Evolutionary conservation across 1,139 yeast species (phyloP), one percentile per base, ranked within the genome.

Genomic region (Blastobotrys serpentis): DNA sequence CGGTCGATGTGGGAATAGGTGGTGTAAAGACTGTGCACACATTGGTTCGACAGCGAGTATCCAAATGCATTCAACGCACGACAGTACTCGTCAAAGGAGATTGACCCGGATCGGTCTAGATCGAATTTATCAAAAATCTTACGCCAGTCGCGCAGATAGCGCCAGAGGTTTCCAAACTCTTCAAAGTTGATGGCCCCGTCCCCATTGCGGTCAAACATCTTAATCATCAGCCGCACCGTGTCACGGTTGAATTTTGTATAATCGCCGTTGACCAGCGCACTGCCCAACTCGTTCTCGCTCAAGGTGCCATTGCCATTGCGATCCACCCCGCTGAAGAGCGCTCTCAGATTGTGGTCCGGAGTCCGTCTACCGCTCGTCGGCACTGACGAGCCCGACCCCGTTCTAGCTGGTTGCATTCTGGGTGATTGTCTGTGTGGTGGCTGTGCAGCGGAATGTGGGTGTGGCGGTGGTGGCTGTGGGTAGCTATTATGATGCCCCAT

Each of bases 151-250:
- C 82, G 74, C 43, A 84, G 70, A 57, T 83, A 84, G 60, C 82
- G 78, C 88, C 89, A 84, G 45, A 84, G 70, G 51, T 82, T 80
- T 43, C 78, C 84, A 63, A 84, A 84, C 65, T 84, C 90, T 46
- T 77, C 81, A 57, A 80, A 84, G 54, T 78, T 80, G 41, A 77
- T 71, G 1, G 77, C 68, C 6, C 76, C 72, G 18, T 76, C 70
- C 5, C 70, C 67, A 43, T 77, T 77, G 26, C 75, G 70, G 56
- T 76, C 81, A 64, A 84, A 84, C 61, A 84, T 70, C 59, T 78
- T 77, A 51, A 84, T 79, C 86, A 84, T 83, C 40, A 84, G 69
- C 43, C 72, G 64, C 33, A 83, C 79, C 0, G 90, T 82, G 22
- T 82, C 78, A 18, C 79, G 74, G 56, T 79, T 79, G 62, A 84